A percentile compares a stretch with the other conserved stretches of the same genome.
phyloP scores from a whole-genome alignment of 768 basidiomycete genomes.

The Trametes meyenii region DNA sequence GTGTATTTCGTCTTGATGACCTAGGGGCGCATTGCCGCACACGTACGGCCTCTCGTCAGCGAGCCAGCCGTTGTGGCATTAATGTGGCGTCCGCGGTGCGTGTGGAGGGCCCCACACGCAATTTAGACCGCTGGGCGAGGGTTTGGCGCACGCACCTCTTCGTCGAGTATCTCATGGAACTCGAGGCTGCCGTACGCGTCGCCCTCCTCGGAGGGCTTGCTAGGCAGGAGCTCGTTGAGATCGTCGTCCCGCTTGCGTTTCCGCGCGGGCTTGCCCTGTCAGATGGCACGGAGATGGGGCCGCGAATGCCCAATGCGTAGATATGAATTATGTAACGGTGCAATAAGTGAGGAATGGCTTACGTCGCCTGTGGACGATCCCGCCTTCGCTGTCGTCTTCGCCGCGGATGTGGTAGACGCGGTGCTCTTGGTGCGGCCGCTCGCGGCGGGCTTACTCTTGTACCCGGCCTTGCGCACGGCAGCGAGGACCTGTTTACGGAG shows the following conservation, averaged over 20 bases:
- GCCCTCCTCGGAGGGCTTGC: slow-evolving; percentile 52
- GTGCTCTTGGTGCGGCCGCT: neutral
- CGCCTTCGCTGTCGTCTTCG: slow-evolving; percentile 12
- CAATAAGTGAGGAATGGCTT: slow-evolving; percentile 11
- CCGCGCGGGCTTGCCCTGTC: slow-evolving; percentile 39
- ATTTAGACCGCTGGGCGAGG: neutral
- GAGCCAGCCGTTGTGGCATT: neutral
- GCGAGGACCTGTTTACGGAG: slow-evolving; percentile 59
- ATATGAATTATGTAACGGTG: slow-evolving; percentile 10
- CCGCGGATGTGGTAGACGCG: neutral
- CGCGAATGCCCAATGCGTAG: neutral
- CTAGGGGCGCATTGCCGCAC: slow-evolving; percentile 39
- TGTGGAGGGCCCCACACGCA: neutral
- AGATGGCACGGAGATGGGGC: neutral
- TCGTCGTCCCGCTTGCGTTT: slow-evolving; percentile 58
- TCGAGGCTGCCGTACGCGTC: slow-evolving; percentile 57
- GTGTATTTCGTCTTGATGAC: slow-evolving; percentile 59
- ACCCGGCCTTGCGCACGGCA: slow-evolving; percentile 68
- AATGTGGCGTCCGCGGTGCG: neutral
- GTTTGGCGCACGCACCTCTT: slow-evolving; percentile 52
- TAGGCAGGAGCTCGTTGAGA: slow-evolving; percentile 62
- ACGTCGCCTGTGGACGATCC: slow-evolving; percentile 23
- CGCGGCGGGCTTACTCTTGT: slow-evolving; percentile 35
- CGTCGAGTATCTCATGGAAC: slow-evolving; percentile 74
- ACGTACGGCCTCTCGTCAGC: slow-evolving; percentile 3